Conservation (phyloP, 148 eudicot genomes). For the Chenopodium quinoa region DNA sequence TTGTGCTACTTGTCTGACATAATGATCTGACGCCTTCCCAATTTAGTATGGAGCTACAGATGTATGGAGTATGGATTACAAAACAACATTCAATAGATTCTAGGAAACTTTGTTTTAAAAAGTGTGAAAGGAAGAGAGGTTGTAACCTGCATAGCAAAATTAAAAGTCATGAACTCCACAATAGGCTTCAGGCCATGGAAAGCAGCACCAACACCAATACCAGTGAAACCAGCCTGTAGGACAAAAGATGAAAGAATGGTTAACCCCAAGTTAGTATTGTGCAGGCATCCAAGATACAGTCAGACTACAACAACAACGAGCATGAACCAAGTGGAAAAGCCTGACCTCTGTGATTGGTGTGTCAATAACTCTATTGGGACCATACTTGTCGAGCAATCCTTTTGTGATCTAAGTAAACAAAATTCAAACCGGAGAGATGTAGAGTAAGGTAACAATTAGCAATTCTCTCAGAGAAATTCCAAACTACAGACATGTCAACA, state of each 20-base stretch:
- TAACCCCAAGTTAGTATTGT: neutral
- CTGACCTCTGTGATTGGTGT: conserved; percentile 92
- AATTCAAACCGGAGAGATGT: neutral
- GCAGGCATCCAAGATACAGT: neutral
- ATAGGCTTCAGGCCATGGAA: conserved; percentile 79
- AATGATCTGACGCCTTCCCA: neutral
- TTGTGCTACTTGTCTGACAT: neutral
- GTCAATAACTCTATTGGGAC: conserved; percentile 79
- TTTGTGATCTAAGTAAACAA: conserved; percentile 48
- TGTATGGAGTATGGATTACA: too few relatives aligned
- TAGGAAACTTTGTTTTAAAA: neutral
- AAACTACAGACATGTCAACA: neutral
- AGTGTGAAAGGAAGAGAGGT: conserved; percentile 12
- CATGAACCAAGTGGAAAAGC: neutral
- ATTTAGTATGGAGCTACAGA: neutral
- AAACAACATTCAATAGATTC: neutral
- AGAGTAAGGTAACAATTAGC: neutral
- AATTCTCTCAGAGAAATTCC: neutral
- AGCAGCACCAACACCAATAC: conserved; percentile 99
- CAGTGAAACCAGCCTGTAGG: conserved; percentile 90
- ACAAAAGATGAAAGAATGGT: neutral
- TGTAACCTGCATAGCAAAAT: conserved; percentile 97
- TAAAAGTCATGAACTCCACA: conserved; percentile 95
- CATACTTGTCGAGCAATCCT: conserved; percentile 76
- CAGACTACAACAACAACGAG: neutral